Evolutionary conservation across 2,329 filamentous ascomycete genomes (phyloP).

Genomic region (Pseudogymnoascus sp.): DNA sequence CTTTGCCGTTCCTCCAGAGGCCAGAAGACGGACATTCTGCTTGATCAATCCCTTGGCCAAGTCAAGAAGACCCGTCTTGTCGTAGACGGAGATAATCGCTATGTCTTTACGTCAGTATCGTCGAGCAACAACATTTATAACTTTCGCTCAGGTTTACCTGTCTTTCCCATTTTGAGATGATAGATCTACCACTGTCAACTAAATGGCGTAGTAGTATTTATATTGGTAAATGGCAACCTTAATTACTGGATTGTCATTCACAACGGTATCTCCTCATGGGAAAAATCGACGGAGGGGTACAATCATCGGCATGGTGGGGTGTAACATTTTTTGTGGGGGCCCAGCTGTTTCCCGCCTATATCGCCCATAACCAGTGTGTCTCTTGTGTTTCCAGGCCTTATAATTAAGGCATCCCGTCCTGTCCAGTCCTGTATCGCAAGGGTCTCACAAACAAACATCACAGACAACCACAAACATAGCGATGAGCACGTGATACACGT

Average conservation of each 20-base stretch:
- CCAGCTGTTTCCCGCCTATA: neutral
- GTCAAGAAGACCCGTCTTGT: slow-evolving; percentile 94
- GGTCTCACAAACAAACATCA: neutral
- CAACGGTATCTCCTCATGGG: slow-evolving; percentile 6
- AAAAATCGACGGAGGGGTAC: slow-evolving; percentile 9
- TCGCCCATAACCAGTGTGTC: neutral
- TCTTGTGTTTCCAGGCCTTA: neutral
- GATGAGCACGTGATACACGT: neutral
- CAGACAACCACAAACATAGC: neutral
- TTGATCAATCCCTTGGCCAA: slow-evolving; percentile 83
- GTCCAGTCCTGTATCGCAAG: no score
- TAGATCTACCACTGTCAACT: slow-evolving; percentile 7
- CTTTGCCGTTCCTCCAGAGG: slow-evolving; percentile 89
- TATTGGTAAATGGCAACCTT: slow-evolving; percentile 8
- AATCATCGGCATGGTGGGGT: slow-evolving; percentile 8
- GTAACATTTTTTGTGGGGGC: slow-evolving; percentile 7
- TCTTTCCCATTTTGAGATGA: slow-evolving; percentile 13
- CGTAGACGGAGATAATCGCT: slow-evolving; percentile 95
- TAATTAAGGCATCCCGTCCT: neutral
- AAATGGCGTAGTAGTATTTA: slow-evolving; percentile 7
- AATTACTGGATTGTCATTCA: slow-evolving; percentile 8
- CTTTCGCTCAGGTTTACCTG: neutral
- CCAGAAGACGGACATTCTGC: slow-evolving; percentile 85
- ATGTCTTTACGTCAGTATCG: slow-evolving; percentile 27
- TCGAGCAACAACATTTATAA: neutral